Percentiles rank a stretch among this genome's conserved stretches.
Conservation (phyloP, 768 basidiomycete species). For the Asterophora parasitica region DNA sequence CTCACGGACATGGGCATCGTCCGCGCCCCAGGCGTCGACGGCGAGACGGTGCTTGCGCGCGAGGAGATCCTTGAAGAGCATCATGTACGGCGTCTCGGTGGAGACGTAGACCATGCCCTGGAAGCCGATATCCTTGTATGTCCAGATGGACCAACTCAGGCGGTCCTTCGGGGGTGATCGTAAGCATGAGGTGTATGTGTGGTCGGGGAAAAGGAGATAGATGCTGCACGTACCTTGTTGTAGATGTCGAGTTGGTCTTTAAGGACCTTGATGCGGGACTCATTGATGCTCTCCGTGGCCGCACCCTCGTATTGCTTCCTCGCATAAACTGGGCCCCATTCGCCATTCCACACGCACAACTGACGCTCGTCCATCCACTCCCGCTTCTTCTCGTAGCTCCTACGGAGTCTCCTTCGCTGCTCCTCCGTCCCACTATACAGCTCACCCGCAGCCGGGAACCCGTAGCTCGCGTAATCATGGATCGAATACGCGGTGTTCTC, state of each 20-base stretch:
- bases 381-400: conserved; percentile 69
- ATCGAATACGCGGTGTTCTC: conserved; percentile 73
- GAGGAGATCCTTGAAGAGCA: conserved; percentile 61
- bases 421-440: conserved; percentile 47
- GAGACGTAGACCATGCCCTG: conserved; percentile 79
- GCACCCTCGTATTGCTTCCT: conserved; percentile 54
- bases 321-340: conserved; percentile 82
- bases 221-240: conserved; percentile 41
- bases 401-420: conserved; percentile 46
- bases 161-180: conserved; percentile 43
- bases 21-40: conserved; percentile 75
- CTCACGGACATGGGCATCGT: conserved; percentile 48
- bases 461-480: conserved; percentile 73
- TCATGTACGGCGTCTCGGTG: conserved; percentile 68
- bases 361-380: conserved; percentile 70
- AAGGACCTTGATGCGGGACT: conserved; percentile 57
- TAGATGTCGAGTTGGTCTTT: conserved; percentile 74
- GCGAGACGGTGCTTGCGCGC: conserved; percentile 76
- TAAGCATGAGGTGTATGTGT: not conserved
- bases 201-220: not conserved
- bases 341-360: conserved; percentile 74
- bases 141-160: conserved; percentile 81
- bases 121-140: conserved; percentile 85
- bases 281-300: conserved; percentile 62
- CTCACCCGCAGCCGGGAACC: conserved; percentile 60